Conservation (phyloP, 2,329 filamentous ascomycete species). For the Exophiala aquamarina region DNA sequence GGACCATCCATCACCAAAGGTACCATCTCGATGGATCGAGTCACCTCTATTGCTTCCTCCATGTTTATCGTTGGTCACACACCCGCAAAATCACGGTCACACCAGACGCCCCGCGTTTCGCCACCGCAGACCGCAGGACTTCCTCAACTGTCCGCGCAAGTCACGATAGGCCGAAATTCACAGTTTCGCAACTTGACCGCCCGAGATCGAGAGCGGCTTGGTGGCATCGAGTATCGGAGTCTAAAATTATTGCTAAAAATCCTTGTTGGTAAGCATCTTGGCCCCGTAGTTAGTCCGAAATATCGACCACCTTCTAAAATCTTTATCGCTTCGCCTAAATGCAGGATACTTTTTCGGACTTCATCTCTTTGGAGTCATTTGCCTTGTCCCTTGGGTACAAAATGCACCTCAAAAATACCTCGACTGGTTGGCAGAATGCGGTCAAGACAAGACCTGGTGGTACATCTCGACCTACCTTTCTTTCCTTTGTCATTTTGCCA, state of each 20-base stretch:
- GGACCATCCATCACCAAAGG: slow-evolving; percentile 1
- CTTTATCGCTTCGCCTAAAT: too few species aligned
- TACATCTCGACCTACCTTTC: too few species aligned
- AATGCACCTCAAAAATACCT: slow-evolving; percentile 42
- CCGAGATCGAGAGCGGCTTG: slow-evolving; percentile 42
- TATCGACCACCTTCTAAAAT: too few species aligned
- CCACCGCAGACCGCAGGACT: slow-evolving; percentile 26
- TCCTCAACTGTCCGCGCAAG: slow-evolving; percentile 44
- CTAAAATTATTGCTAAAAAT: slow-evolving; percentile 37
- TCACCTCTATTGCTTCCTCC: neutral
- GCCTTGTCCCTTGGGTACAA: slow-evolving; percentile 51
- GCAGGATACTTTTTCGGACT: slow-evolving; percentile 48
- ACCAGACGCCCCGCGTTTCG: neutral
- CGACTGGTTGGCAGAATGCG: slow-evolving; percentile 40
- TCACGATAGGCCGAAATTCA: slow-evolving; percentile 49
- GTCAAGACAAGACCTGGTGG: slow-evolving; percentile 50
- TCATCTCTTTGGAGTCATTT: slow-evolving; percentile 50
- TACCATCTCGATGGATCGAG: slow-evolving; percentile 1
- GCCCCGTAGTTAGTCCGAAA: too few species aligned
- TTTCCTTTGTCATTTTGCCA: too few species aligned
- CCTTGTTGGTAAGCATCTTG: slow-evolving; percentile 35
- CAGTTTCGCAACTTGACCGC: slow-evolving; percentile 46
- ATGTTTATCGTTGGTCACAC: neutral
- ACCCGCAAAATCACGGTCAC: neutral
- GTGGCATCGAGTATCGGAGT: slow-evolving; percentile 45